phyloP scores from a whole-genome alignment of 148 eudicot species.

The Pouteria glomerata region DNA sequence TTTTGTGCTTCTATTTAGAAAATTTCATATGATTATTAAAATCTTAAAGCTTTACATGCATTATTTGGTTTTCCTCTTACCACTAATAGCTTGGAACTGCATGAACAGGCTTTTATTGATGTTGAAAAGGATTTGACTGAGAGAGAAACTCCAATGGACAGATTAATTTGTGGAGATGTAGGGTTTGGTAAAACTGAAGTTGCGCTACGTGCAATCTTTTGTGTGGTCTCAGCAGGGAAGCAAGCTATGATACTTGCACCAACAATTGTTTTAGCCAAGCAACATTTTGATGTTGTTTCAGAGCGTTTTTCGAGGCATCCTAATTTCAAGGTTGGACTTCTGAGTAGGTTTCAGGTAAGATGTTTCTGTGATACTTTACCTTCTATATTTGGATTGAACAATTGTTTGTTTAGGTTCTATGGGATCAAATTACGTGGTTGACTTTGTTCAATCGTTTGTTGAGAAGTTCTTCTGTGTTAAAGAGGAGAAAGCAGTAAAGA shows the following conservation, averaged over 20 bases:
- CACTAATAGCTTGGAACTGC: slow-evolving; percentile 32
- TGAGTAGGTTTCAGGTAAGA: slow-evolving; percentile 95
- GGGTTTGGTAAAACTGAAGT: slow-evolving; percentile 99
- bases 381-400: background rate
- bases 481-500: background rate
- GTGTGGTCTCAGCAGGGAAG: slow-evolving; percentile 88
- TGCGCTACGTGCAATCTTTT: slow-evolving; percentile 88
- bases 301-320: slow-evolving; percentile 69
- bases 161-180: slow-evolving; percentile 96
- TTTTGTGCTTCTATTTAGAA: slow-evolving; percentile 1
- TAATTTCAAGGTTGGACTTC: slow-evolving; percentile 69
- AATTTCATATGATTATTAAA: background rate
- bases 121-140: slow-evolving; percentile 93
- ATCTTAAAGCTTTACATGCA: background rate
- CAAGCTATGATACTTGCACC: slow-evolving; percentile 98
- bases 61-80: background rate
- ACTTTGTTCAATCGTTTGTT: background rate
- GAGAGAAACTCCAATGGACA: slow-evolving; percentile 95
- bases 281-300: slow-evolving; percentile 80
- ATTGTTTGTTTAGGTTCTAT: background rate
- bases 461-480: background rate
- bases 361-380: slow-evolving; percentile 10
- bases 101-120: slow-evolving; percentile 87
- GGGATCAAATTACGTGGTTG: background rate
- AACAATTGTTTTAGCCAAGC: slow-evolving; percentile 92